Evolutionary conservation across 208 protist genomes (phyloP), one percentile per base, ranked within the genome.

Genomic region (Wallacemonas sp.): DNA sequence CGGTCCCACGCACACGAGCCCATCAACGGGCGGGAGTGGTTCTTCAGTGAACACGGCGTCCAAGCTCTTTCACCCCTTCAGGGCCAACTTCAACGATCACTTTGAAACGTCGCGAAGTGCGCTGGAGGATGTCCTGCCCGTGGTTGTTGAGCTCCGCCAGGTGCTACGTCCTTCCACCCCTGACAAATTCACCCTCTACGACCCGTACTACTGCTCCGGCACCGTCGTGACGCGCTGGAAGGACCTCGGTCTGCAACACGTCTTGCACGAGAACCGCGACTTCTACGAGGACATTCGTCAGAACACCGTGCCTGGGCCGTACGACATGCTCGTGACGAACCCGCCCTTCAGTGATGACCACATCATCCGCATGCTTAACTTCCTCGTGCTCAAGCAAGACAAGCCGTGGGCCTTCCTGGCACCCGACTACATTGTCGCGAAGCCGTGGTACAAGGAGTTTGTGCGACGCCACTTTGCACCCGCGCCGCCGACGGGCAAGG

Each of bases 201-300:
- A 94, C 72, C 93, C 90, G 5, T 96, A 96, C 64, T 97, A 87
- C 78, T 95, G 90, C 81, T 61, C 74, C 43, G 90, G 90, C 32
- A 57, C 69, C 17, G 78, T 95, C 2, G 67, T 76, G 23, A 5
- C 27, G 8, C 70, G 74, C 27, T 87, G 92, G 70, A 34, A 34
- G 5, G 57, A 5, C 17, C 78, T 95, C 4, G 90, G 87, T 1
- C 69, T 96, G 27, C 24, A 49, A 4, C 38, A 65, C n/a, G 87
- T 96, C n/a, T 64, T 92, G 36, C 90, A 97, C 72, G 72, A 81
- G n/a, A 92, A 94, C 61, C 71, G 88, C 41, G 90, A 96, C 77
- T 96, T 96, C 54, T 95, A 96, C 74, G 64, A 61, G 2, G 76
- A 77, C 41, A 65, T 94, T 21, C 65, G 47, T 9, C 23, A 48